A percentile compares a stretch with the other conserved stretches of the same genome.
Evolutionary conservation across 208 protist species (phyloP).

Genomic region (Trichomonas gallinae): DNA sequence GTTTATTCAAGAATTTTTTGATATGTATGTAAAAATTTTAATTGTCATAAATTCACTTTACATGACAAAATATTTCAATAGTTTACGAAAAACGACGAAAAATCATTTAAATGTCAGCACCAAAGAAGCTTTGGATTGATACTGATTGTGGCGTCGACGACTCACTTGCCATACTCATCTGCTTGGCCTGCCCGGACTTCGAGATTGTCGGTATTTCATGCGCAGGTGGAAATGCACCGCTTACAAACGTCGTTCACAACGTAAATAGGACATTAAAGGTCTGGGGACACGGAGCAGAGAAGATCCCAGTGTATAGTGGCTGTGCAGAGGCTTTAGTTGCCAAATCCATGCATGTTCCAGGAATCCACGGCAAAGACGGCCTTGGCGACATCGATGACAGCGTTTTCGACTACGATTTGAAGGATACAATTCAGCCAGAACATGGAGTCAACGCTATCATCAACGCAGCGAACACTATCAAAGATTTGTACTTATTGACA

Average conservation of each 20-base stretch:
- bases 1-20: too few relatives aligned
- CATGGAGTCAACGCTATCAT: not conserved
- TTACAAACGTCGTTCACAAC: not conserved
- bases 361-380: not conserved
- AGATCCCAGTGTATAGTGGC: not conserved
- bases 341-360: not conserved
- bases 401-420: not conserved
- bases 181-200: not conserved
- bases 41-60: not conserved
- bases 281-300: not conserved
- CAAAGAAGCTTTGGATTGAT: not conserved
- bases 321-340: not conserved
- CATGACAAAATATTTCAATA: not conserved
- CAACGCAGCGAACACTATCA: not conserved
- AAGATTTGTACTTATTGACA: not conserved
- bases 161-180: not conserved
- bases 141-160: constrained; percentile 13
- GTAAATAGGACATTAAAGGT: not conserved
- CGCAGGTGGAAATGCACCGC: not conserved
- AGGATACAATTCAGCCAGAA: not conserved
- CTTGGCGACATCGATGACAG: not conserved
- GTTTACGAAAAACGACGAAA: not conserved
- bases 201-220: constrained; percentile 13
- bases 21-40: too few relatives aligned
- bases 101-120: not conserved